Percentiles rank a stretch among this genome's conserved stretches.
phyloP scores from a whole-genome alignment of 2,329 filamentous ascomycete species.

The Paracamarosporium sp. region DNA sequence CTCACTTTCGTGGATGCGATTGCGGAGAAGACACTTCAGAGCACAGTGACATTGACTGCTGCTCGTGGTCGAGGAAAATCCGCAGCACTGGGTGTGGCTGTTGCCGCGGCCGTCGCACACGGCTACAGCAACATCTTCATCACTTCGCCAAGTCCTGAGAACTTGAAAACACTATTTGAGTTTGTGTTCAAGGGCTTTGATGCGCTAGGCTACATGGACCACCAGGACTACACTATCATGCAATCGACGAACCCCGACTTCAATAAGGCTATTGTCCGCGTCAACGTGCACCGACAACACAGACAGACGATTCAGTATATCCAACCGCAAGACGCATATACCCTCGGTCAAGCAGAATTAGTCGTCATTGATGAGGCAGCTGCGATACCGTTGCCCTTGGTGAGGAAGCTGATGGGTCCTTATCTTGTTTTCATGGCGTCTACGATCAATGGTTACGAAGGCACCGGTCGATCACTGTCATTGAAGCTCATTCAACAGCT shows the following conservation, averaged over 20 bases:
- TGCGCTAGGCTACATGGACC: slow-evolving; percentile 89
- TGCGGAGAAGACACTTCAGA: slow-evolving; percentile 91
- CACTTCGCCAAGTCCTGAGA: slow-evolving; percentile 95
- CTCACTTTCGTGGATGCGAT: slow-evolving; percentile 96
- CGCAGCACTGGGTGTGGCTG: slow-evolving; percentile 89
- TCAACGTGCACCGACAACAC: slow-evolving; percentile 94
- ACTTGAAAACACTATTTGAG: slow-evolving; percentile 97
- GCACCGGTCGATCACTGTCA: slow-evolving; percentile 91
- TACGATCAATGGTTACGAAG: slow-evolving; percentile 98
- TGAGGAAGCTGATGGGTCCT: slow-evolving; percentile 92
- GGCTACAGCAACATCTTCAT: slow-evolving; percentile 99
- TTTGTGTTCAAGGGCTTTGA: slow-evolving; percentile 99
- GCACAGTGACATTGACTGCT: slow-evolving; percentile 91
- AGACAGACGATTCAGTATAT: slow-evolving; percentile 99
- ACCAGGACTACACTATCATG: slow-evolving; percentile 96
- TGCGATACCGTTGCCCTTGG: slow-evolving; percentile 90
- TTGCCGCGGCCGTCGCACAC: slow-evolving; percentile 91
- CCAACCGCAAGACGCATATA: slow-evolving; percentile 92
- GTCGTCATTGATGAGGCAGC: slow-evolving; percentile 97
- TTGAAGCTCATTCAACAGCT: slow-evolving; percentile 97
- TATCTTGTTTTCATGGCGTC: slow-evolving; percentile 99
- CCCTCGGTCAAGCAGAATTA: slow-evolving; percentile 91
- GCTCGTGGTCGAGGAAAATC: slow-evolving; percentile 96
- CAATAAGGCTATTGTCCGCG: slow-evolving; percentile 97
- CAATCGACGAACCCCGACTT: slow-evolving; percentile 98